Conservation (phyloP, 192 early-diverging fungal species). For the Dissophora ornata region DNA sequence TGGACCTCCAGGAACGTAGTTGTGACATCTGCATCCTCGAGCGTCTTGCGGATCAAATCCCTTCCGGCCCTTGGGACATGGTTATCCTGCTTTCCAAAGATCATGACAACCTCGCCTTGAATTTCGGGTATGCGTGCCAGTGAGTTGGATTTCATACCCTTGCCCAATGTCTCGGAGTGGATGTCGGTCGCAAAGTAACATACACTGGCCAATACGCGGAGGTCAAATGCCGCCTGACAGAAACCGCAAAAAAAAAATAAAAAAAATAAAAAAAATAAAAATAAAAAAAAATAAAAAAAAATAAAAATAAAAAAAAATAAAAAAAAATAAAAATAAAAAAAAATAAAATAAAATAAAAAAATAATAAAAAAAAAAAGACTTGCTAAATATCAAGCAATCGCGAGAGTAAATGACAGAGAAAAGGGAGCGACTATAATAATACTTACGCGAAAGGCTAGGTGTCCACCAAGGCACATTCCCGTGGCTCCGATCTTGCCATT, state of each 20-base stretch:
- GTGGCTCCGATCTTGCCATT: constrained; percentile 69
- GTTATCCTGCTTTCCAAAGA: constrained; percentile 73
- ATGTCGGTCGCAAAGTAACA: constrained; percentile 78
- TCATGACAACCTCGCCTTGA: constrained; percentile 69
- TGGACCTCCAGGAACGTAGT: constrained; percentile 70
- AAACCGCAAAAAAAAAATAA: background rate
- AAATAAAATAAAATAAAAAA: no score
- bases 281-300: no score
- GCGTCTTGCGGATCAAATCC: constrained; percentile 63
- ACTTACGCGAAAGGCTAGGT: constrained; percentile 65
- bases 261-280: no score
- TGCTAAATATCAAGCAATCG: no score
- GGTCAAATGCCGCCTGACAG: constrained; percentile 65
- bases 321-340: constrained; percentile 4
- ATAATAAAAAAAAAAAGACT: no score
- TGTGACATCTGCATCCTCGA: constrained; percentile 61
- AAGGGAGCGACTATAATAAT: background rate
- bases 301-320: background rate
- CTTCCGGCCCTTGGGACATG: constrained; percentile 71
- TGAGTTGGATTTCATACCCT: constrained; percentile 59
- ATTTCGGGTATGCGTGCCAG: constrained; percentile 63
- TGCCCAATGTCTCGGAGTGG: constrained; percentile 64
- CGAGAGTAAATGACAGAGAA: background rate
- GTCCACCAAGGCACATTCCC: constrained; percentile 71
- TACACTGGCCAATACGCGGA: constrained; percentile 62